These are phyloP conservation scores for Globisporangium spiculum DNA, from an alignment of 352 stramenopile genomes.

Conservation along the genomic window DNA sequence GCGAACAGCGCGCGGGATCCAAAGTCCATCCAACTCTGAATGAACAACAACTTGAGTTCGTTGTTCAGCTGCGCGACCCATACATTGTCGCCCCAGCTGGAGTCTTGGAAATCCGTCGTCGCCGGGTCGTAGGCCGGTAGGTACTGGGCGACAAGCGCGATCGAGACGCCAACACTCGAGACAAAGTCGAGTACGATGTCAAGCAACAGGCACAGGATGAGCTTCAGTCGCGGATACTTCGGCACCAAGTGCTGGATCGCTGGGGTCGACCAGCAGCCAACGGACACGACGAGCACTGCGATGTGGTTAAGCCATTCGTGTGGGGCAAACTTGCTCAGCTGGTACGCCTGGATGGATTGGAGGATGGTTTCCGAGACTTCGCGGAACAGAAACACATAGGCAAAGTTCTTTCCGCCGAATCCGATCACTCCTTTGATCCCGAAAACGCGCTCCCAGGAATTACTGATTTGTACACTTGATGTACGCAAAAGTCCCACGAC, in stretches of 20 bases:
- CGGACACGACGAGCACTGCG: conserved; percentile 23
- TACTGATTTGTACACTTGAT: not conserved
- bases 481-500: not conserved
- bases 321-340: conserved; percentile 22
- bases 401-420: conserved; percentile 19
- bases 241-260: conserved; percentile 17
- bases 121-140: conserved; percentile 18
- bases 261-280: conserved; percentile 44
- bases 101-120: conserved; percentile 15
- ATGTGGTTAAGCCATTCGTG: conserved; percentile 23
- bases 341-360: conserved; percentile 20
- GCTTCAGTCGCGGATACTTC: conserved; percentile 16
- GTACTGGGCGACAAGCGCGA: conserved; percentile 22
- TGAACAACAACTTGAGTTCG: conserved; percentile 39
- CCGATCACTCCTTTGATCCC: conserved; percentile 16
- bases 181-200: conserved; percentile 33
- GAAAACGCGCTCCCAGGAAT: conserved; percentile 13
- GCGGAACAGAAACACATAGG: conserved; percentile 15
- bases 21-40: conserved; percentile 22
- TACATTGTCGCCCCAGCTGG: conserved; percentile 34
- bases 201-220: conserved; percentile 30
- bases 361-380: conserved; percentile 17
- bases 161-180: conserved; percentile 32
- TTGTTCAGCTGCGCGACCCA: conserved; percentile 39
- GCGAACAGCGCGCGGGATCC: conserved; percentile 18